These are phyloP conservation scores for Solanum chacoense DNA, from an alignment of 305 asterid genomes.

Conservation along the genomic window DNA sequence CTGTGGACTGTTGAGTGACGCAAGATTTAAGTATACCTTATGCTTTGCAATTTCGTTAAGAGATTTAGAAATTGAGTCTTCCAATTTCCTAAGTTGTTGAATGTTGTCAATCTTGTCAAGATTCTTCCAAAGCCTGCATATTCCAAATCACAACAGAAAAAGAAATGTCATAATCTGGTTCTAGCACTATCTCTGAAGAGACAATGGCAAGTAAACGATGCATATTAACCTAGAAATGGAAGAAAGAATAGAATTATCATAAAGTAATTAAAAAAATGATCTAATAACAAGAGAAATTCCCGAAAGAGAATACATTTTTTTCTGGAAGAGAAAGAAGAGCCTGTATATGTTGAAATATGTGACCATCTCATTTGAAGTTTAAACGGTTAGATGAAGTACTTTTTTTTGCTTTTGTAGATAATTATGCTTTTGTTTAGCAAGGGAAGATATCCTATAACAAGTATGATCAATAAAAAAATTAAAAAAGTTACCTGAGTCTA, in stretches of 20 bases:
- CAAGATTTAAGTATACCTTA: background rate
- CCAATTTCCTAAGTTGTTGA: slow-evolving; percentile 6
- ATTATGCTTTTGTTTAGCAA: background rate
- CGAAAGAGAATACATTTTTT: background rate
- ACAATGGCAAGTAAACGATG: background rate
- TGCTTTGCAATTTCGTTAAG: background rate
- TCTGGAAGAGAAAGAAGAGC: background rate
- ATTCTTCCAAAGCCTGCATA: slow-evolving; percentile 3
- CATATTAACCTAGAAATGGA: background rate
- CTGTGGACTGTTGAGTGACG: background rate
- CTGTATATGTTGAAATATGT: background rate
- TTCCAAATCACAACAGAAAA: background rate
- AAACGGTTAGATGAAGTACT: background rate
- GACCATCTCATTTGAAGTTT: background rate
- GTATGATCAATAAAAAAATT: background rate
- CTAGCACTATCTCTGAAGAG: background rate
- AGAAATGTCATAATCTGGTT: background rate
- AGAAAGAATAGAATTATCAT: background rate
- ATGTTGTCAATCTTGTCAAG: slow-evolving; percentile 1
- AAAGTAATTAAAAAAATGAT: background rate
- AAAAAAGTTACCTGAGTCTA: slow-evolving; percentile 5
- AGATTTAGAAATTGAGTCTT: background rate
- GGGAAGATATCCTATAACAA: background rate
- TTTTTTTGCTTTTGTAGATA: background rate
- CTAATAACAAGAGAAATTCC: background rate